Conservation (phyloP, 805 yeast genomes). For the Candida sphagnicola region DNA sequence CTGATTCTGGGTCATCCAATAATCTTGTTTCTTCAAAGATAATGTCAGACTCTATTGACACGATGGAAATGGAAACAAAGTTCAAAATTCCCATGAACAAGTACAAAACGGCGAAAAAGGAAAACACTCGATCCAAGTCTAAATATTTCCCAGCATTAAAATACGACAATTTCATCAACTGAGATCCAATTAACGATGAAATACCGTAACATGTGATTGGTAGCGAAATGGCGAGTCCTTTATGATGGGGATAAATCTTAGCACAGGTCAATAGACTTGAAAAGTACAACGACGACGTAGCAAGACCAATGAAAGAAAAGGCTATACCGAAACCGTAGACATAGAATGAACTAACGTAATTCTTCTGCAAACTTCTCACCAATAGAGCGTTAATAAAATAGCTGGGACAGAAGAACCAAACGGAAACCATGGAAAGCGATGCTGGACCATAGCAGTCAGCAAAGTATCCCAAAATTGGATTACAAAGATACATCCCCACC, state of each 20-base stretch:
- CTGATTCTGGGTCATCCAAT: conserved; percentile 1
- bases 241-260: conserved; percentile 69
- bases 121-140: conserved; percentile 50
- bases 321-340: conserved; percentile 37
- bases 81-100: conserved; percentile 53
- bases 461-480: conserved; percentile 76
- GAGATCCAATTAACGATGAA: conserved; percentile 73
- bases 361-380: conserved; percentile 10
- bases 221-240: conserved; percentile 77
- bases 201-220: conserved; percentile 89
- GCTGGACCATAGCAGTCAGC: conserved; percentile 88
- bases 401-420: conserved; percentile 63
- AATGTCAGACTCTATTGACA: conserved; percentile 52
- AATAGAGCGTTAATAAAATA: conserved; percentile 41
- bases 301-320: conserved; percentile 61
- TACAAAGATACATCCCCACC: conserved; percentile 78
- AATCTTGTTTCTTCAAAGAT: conserved; percentile 25
- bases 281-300: conserved; percentile 71
- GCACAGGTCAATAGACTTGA: conserved; percentile 78
- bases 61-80: conserved; percentile 62
- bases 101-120: conserved; percentile 50
- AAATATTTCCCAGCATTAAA: conserved; percentile 30
- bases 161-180: conserved; percentile 42
- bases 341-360: conserved; percentile 5
- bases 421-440: conserved; percentile 57